These are phyloP conservation scores for Claviceps sorghi DNA, from an alignment of 2,329 filamentous ascomycete species.

Conservation along the genomic window DNA sequence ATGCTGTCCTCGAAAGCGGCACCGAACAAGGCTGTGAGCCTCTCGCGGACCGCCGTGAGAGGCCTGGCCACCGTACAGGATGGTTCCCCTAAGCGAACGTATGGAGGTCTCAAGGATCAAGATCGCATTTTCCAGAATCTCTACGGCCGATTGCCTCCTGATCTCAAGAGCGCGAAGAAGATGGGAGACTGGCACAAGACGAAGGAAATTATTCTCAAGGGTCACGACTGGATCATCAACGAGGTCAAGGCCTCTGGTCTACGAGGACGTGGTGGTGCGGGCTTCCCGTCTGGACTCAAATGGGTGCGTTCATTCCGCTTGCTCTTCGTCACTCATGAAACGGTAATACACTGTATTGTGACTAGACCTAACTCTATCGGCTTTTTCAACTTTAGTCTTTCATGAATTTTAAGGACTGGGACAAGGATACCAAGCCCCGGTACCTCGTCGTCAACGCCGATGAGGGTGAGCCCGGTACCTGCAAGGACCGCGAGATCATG, in stretches of 20 bases:
- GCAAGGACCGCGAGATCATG: conserved; percentile 99
- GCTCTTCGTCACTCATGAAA: background rate
- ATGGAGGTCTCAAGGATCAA: conserved; percentile 86
- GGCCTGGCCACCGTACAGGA: conserved; percentile 73
- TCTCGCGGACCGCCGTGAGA: conserved; percentile 38
- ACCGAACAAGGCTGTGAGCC: conserved; percentile 23
- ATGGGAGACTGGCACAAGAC: conserved; percentile 99
- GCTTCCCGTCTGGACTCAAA: conserved; percentile 97
- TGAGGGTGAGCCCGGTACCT: conserved; percentile 95
- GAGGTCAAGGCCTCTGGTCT: conserved; percentile 96
- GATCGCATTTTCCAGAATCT: conserved; percentile 99
- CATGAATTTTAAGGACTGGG: conserved; percentile 99
- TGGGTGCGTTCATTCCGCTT: conserved; percentile 51
- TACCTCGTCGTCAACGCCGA: conserved; percentile 98
- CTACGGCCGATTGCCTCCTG: conserved; percentile 81
- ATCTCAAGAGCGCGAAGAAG: conserved; percentile 88
- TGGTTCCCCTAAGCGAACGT: conserved; percentile 51
- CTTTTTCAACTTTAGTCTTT: conserved; percentile 54
- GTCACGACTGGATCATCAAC: conserved; percentile 96
- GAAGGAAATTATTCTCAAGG: conserved; percentile 94
- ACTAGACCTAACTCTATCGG: background rate
- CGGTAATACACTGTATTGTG: background rate
- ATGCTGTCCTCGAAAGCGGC: conserved; percentile 32
- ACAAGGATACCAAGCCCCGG: conserved; percentile 89
- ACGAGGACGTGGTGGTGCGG: conserved; percentile 88